Base-by-base conservation (phyloP, 2,329 filamentous ascomycete genomes). In the Aspergillus chevalieri region DNA sequence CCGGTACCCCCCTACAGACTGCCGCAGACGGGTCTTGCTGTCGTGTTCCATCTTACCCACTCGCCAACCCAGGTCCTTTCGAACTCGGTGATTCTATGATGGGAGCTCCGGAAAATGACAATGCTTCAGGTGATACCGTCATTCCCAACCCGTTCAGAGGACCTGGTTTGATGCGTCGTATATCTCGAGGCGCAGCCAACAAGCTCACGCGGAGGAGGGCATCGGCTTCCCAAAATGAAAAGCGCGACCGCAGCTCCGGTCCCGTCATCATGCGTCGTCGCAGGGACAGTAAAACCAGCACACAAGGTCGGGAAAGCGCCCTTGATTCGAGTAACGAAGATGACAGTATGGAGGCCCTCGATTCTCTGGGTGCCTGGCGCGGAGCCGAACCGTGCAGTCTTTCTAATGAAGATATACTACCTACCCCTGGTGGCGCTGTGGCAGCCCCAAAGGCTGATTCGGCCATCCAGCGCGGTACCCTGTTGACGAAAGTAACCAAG, bases 221-320 rank as follows among this genome's bases (percentile, higher is more conserved):
- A 53, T 94, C 89, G 14, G 90, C 88, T 2, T 85, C 85, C 1
- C 81, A 86, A 42, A 81, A 86, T 17, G 83, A 84, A 52, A 89
- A 86, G 65, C 84, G 91, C 39, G 90, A 96, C 64, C 85, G 87
- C 53, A 96, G 91, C 65, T 85, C 90, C 22, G 93, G 93, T 0
- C 93, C 93, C 1, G 86, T 90, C 49, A 87, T 95, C 47, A 82
- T 95, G 69, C 84, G 92, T 54, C 81, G 89, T 50, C 84, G 91
- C 57, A 96, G 91, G 68, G 90, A 94, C 68, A 95, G 91, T 74
- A 93, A 87, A 68, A 87, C 82, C 56, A 85, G 85, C 6, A 77
- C 78, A 6, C 80, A 82, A 8, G 77, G 78, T 49, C 62, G 64
- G 36, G 67, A 70, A 39, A 74, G 70, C 47, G 74, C 74, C 33